Evolutionary conservation across 768 basidiomycete species (phyloP), one percentile per base, ranked within the genome.

Genomic region (Albatrellus ellisii): DNA sequence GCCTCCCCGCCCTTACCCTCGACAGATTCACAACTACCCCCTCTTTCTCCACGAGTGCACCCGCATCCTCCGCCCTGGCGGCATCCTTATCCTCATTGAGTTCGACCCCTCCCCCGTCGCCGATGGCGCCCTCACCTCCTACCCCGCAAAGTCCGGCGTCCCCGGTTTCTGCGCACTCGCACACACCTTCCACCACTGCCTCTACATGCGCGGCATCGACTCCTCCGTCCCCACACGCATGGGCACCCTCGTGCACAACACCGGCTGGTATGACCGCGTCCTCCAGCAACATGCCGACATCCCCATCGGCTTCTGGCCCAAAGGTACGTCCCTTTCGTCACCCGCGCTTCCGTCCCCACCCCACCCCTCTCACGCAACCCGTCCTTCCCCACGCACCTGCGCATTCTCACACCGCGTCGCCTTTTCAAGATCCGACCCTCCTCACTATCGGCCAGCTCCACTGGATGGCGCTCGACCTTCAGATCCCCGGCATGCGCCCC

Each of bases 391-490:
- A 25, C 33, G 45, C 43, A 26, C 27, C 15, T 42, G 26, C n/a
- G 42, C 17, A 42, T 31, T 26, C 37, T 39, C 47, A 12, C 42
- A 27, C 35, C 26, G 41, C 43, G 17, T 41, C 52, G 26, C 34
- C 21, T 33, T 26, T 37, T 45, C 15, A 37, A 81, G 79, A 81
- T 56, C 64, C 66, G 6, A 60, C 69, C 40, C 63, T 70, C 26
- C 65, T 81, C 26, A 79, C 75, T 18, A 69, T 79, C 37, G 79
- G 77, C 6, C 77, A 82, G 51, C 59, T 82, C 17, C 76, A 78
- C 29, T 82, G 80, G 80, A 73, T 81, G 75, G 72, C 74, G 46
- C 75, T 73, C 50, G 80, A 82, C 48, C 64, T 72, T 18, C 66
- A 81, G 46, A 62, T 82, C 27, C 76, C 76, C 25, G 75, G 77